Conservation (phyloP, 2,329 filamentous ascomycete species). For the Cordyceps cicadae region DNA sequence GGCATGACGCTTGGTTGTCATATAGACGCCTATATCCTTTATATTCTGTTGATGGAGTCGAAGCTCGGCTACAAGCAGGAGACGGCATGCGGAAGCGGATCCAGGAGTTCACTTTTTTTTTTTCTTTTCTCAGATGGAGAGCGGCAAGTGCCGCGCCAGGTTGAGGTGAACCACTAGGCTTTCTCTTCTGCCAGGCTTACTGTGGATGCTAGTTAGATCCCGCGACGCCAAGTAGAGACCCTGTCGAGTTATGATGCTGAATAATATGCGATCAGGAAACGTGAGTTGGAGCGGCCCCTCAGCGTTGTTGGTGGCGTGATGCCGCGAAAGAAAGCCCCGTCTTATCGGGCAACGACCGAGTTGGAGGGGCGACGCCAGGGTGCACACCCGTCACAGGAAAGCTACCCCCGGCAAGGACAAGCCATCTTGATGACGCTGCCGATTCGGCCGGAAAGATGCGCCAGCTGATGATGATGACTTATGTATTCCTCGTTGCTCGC, state of each 20-base stretch:
- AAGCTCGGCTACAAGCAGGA: background rate
- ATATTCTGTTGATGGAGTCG: background rate
- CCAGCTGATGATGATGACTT: background rate
- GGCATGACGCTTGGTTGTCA: background rate
- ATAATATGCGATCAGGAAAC: background rate
- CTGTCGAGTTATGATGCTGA: background rate
- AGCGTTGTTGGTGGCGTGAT: background rate
- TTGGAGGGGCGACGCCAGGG: background rate
- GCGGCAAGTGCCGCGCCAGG: background rate
- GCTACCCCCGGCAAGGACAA: background rate
- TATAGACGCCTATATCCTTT: background rate
- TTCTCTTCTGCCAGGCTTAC: too few species aligned
- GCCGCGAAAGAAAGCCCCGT: background rate
- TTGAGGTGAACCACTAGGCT: background rate
- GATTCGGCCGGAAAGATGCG: background rate
- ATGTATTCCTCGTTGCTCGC: background rate
- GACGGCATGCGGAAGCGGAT: background rate
- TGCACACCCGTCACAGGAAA: background rate
- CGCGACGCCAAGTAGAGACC: background rate
- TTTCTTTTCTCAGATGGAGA: background rate
- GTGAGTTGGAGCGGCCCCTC: background rate
- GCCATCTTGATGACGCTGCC: background rate
- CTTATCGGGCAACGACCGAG: conserved; percentile 4
- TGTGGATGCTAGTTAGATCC: background rate
- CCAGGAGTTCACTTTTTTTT: background rate